Evolutionary conservation across 768 basidiomycete genomes (phyloP), one percentile per base, ranked within the genome.

Genomic region (Mycena pura): DNA sequence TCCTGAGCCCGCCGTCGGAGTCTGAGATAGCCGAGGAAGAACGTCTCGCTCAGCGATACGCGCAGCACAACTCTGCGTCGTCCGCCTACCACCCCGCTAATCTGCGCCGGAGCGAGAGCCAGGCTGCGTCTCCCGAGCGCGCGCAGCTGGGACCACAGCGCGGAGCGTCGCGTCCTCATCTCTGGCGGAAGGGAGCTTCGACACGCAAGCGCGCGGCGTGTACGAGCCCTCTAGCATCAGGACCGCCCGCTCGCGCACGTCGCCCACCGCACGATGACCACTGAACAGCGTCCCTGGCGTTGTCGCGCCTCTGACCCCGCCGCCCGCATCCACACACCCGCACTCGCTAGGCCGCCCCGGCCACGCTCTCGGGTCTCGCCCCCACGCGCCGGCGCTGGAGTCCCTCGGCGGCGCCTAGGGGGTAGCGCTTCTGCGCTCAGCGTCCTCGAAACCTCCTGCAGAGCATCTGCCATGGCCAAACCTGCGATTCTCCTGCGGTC

Each of bases 11-110:
- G 48, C 68, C 45, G 13, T 76, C 76, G 11, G 77, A 79, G 46
- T 71, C 74, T 19, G 79, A 81, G 56, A 75, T 78, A 17, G 73
- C 76, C 40, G 79, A 78, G 49, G 72, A 77, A 15, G 73, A 82
- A 24, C 70, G 68, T 8, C 58, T 81, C 14, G 80, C 82, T 7
- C 70, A 73, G 58, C 70, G 74, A 22, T 82, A 84, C 50, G 79
- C 82, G 9, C 75, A 76, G 48, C 45, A 57, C 50, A 82, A 84
- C 52, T 73, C 79, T 17, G 73, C 75, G 1, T 67, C 77, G 9
- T 76, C 78, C 31, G 69, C 72, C n/a, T 74, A 75, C 9, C 78
- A 77, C 54, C 76, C 75, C 36, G 57, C 62, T 11, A 41, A 56
- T 15, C 24, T 59, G 40, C 51, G 27, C 3, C 34, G 24, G 19